These are phyloP conservation scores for Trichoderma lentiforme DNA, from an alignment of 2,329 filamentous ascomycete species.

Conservation along the genomic window DNA sequence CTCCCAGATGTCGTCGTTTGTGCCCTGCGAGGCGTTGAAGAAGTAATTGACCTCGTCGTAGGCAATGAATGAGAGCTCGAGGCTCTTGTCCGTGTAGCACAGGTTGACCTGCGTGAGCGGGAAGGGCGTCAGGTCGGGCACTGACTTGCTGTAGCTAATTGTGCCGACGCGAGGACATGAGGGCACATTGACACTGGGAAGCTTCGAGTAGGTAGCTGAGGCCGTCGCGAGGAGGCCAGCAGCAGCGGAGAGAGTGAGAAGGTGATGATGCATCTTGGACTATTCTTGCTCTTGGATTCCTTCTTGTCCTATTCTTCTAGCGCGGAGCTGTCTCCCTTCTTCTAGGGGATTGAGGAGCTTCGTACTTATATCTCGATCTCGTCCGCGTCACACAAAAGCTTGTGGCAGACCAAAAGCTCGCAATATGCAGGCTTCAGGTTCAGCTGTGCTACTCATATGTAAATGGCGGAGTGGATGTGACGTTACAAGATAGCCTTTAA, in stretches of 20 bases:
- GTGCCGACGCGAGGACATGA: slow-evolving; percentile 36
- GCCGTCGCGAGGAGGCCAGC: slow-evolving; percentile 11
- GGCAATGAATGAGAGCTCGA: slow-evolving; percentile 44
- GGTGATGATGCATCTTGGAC: slow-evolving; percentile 2
- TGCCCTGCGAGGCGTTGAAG: slow-evolving; percentile 41
- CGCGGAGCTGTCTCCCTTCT: neutral
- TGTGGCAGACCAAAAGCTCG: neutral
- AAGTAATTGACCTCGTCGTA: slow-evolving; percentile 45
- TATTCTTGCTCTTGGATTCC: neutral
- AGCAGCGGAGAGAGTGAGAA: slow-evolving; percentile 6
- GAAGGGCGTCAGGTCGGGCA: slow-evolving; percentile 41
- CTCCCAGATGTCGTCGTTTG: slow-evolving; percentile 46
- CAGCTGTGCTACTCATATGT: neutral
- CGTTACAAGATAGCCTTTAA: slow-evolving; percentile 18
- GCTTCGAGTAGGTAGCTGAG: neutral
- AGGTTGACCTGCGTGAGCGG: slow-evolving; percentile 44
- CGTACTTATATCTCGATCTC: neutral
- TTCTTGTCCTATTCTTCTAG: neutral
- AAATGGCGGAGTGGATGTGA: slow-evolving; percentile 16
- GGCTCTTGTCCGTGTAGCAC: slow-evolving; percentile 42
- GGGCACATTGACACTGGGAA: slow-evolving; percentile 37
- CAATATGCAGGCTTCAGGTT: neutral
- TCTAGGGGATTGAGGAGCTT: neutral
- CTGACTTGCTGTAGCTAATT: slow-evolving; percentile 40
- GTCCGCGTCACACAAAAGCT: neutral